Conservation (phyloP, 148 eudicot genomes). For the Fagopyrum esculentum region DNA sequence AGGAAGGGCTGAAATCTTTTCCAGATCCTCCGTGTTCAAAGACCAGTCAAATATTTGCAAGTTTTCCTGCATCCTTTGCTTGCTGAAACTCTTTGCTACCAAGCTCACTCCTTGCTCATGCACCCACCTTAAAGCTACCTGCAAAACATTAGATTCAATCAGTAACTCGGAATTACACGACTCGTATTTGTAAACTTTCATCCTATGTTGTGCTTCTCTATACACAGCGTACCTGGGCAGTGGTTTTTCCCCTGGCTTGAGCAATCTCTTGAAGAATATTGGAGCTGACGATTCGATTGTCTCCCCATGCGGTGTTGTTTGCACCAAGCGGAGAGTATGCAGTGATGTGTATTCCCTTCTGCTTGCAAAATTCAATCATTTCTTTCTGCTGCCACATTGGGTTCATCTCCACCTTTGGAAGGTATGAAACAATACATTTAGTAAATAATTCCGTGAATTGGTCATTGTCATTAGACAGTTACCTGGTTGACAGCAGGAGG, state of each 20-base stretch:
- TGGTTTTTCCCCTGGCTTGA: constrained; percentile 12
- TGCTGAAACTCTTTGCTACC: constrained; percentile 13
- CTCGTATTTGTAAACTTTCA: too few species aligned
- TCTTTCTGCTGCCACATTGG: constrained; percentile 26
- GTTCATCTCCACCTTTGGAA: constrained; percentile 25
- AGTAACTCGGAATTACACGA: too few species aligned
- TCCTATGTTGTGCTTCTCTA: too few species aligned
- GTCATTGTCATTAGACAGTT: background rate
- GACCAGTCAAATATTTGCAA: constrained; percentile 15
- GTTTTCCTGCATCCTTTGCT: constrained; percentile 17
- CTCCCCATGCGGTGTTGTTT: constrained; percentile 7
- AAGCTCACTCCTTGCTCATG: constrained; percentile 14
- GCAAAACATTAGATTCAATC: too few species aligned
- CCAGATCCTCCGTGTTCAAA: background rate
- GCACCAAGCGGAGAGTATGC: constrained; percentile 26
- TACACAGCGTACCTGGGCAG: constrained; percentile 7
- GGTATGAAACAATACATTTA: too few species aligned
- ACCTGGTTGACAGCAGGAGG: constrained; percentile 25
- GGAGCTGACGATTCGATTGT: constrained; percentile 1
- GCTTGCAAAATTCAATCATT: constrained; percentile 22
- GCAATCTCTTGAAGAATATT: constrained; percentile 9
- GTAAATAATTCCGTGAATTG: too few species aligned
- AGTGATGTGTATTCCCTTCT: constrained; percentile 18
- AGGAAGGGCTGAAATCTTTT: background rate
- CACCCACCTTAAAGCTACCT: constrained; percentile 15